Evolutionary conservation across 78 protist genomes (phyloP).

Genomic region (Dictyostelium intermedium): DNA sequence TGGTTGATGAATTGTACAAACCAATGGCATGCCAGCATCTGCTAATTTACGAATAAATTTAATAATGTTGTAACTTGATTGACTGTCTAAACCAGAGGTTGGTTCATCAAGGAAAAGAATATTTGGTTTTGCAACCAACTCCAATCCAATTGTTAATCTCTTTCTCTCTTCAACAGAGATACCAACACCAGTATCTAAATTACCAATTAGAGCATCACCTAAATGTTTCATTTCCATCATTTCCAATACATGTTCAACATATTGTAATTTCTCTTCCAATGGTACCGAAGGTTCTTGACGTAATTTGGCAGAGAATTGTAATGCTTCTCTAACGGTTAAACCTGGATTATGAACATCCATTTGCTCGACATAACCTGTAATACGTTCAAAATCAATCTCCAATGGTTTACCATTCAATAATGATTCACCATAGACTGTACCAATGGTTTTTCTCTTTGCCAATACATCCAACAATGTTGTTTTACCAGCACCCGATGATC

Average conservation of each 20-base stretch:
- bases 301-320: conserved; percentile 70
- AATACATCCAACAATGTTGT: conserved; percentile 89
- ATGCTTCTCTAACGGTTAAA: conserved; percentile 74
- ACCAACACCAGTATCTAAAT: conserved; percentile 76
- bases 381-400: conserved; percentile 71
- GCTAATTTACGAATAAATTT: conserved; percentile 71
- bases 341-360: conserved; percentile 79
- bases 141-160: conserved; percentile 79
- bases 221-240: conserved; percentile 83
- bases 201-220: conserved; percentile 81
- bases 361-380: conserved; percentile 85
- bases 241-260: conserved; percentile 61
- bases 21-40: conserved; percentile 79
- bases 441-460: conserved; percentile 86
- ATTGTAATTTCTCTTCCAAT: conserved; percentile 28
- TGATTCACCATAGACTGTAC: conserved; percentile 73
- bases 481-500: conserved; percentile 87
- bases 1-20: conserved; percentile 83
- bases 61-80: conserved; percentile 64
- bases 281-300: conserved; percentile 59
- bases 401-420: conserved; percentile 83
- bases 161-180: conserved; percentile 80
- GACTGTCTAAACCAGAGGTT: conserved; percentile 64
- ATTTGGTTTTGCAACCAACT: conserved; percentile 79
- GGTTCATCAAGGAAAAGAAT: conserved; percentile 72